Base-by-base conservation (phyloP, 495 filamentous ascomycete genomes). In the Hypoxylon lienhwacheense region DNA sequence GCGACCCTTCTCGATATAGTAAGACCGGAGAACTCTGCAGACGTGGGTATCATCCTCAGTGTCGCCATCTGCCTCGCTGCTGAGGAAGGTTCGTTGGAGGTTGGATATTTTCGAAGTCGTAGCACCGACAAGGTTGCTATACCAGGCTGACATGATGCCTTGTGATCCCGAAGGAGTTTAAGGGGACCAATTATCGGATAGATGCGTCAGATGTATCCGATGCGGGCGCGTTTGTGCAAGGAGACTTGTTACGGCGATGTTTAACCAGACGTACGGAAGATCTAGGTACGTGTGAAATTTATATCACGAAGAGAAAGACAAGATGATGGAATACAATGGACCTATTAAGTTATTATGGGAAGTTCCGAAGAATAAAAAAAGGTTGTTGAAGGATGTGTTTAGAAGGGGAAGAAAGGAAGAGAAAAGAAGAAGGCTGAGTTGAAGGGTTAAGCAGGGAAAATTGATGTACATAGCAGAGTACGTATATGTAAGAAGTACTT, bases 41-140 rank as follows among this genome's bases (percentile, higher is more conserved):
- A 98, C 85, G 73, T 96, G 90, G 1, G 90, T 91, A 75, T 93
- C 87, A 73, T 96, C 91, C 73, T 95, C 90, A 49, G 90, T 93
- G 64, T 97, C 91, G 55, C 88, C 88, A 73, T 96, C 91, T 48
- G 84, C 79, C 68, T 95, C 91, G 63, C 84, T 79, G 47, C 79
- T 73, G 47, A 91, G 85, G 68, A 93, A 85, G 22, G 83, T 85
- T 26, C 85, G 83, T 51, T 89, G 88, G 55, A 96, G 80, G 59
- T 85, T 86, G 68, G 80, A 86, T 70, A 95, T 89, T 55, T 85
- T 83, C 25, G 85, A 85, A 46, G 89, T 87, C 7, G 90, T 85
- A 52, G 81, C 86, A 32, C 87, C 88, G 66, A 95, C 82, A 63
- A 91, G 76, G 67, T 82, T 81, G 46, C 81, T 83, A 70, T 95